Evolutionary conservation across 495 filamentous ascomycete species (phyloP).

Genomic region (Evernia prunastri): DNA sequence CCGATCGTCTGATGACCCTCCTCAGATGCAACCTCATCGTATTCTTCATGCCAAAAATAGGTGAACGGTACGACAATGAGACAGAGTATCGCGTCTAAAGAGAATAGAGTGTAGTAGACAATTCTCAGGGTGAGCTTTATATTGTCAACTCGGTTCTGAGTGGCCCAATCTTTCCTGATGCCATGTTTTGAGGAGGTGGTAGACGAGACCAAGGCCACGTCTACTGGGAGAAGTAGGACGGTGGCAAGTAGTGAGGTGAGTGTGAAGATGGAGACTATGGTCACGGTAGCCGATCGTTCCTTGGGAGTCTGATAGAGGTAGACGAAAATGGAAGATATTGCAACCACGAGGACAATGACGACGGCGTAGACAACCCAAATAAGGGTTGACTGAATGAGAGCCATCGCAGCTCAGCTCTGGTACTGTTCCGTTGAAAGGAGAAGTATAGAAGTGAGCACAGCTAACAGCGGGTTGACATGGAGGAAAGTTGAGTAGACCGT

Average conservation of each 20-base stretch:
- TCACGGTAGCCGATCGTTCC: slow-evolving; percentile 76
- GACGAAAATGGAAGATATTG: slow-evolving; percentile 72
- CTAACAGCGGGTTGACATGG: slow-evolving; percentile 7
- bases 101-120: slow-evolving; percentile 90
- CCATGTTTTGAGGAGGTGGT: slow-evolving; percentile 71
- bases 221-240: slow-evolving; percentile 84
- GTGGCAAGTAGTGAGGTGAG: slow-evolving; percentile 84
- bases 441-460: neutral
- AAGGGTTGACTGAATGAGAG: slow-evolving; percentile 71
- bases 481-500: neutral
- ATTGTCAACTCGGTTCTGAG: slow-evolving; percentile 62
- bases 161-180: slow-evolving; percentile 90
- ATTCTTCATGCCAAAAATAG: slow-evolving; percentile 98
- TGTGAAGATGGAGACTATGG: slow-evolving; percentile 75
- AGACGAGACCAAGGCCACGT: slow-evolving; percentile 88
- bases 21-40: slow-evolving; percentile 76
- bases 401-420: slow-evolving; percentile 48
- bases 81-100: slow-evolving; percentile 84
- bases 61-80: slow-evolving; percentile 87
- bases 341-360: slow-evolving; percentile 61
- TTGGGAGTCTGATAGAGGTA: slow-evolving; percentile 80
- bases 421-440: neutral
- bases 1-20: slow-evolving; percentile 64
- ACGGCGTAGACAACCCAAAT: slow-evolving; percentile 91
- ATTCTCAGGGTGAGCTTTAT: slow-evolving; percentile 75